Conservation (phyloP, 2,329 filamentous ascomycete species). For the Colletotrichum sp. region DNA sequence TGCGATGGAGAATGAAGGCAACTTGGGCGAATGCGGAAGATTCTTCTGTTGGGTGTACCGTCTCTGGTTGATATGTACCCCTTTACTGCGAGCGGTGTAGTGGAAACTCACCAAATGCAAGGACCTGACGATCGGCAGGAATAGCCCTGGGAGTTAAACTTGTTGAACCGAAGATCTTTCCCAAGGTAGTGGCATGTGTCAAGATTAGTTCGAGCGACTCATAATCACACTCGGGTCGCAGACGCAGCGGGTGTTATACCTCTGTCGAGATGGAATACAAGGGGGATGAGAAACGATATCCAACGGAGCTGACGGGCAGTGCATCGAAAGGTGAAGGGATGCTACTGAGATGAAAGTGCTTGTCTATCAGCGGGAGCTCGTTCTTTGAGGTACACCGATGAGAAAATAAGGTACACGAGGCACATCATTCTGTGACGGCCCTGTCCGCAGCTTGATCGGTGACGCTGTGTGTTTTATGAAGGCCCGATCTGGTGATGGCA, state of each 20-base stretch:
- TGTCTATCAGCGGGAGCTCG: rapidly evolving
- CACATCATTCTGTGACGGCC: background rate
- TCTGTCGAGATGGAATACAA: rapidly evolving
- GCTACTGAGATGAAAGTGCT: background rate
- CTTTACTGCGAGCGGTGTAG: too few relatives aligned
- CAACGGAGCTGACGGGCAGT: background rate
- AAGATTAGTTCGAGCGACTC: background rate
- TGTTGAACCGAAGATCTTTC: background rate
- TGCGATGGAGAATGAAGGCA: rapidly evolving
- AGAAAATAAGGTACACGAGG: background rate
- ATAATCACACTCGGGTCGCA: rapidly evolving
- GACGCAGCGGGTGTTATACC: background rate
- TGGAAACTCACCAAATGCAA: background rate
- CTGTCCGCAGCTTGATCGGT: background rate
- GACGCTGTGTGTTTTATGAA: rapidly evolving
- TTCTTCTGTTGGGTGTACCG: too few relatives aligned
- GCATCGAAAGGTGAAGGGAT: rapidly evolving
- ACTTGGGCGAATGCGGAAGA: too few relatives aligned
- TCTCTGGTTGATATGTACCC: too few relatives aligned
- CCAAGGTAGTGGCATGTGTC: background rate
- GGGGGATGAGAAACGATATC: rapidly evolving
- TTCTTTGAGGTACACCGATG: background rate
- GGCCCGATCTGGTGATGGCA: background rate
- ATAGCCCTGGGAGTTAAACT: background rate
- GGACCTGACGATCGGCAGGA: rapidly evolving